phyloP scores from a whole-genome alignment of 2,329 filamentous ascomycete genomes.

The Clathrospora elynae region DNA sequence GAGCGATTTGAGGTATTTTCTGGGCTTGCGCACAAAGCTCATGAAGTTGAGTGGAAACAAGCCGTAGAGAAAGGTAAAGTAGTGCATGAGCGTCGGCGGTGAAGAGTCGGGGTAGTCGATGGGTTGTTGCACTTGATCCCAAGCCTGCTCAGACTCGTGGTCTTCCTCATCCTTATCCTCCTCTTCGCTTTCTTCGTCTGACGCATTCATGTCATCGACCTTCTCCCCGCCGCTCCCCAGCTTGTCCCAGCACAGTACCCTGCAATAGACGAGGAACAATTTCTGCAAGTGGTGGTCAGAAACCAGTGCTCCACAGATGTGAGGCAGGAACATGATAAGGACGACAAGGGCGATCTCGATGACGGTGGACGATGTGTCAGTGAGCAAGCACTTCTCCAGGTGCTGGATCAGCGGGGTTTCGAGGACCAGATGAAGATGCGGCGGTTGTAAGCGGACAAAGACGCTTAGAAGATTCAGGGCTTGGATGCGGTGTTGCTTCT shows the following conservation, averaged over 20 bases:
- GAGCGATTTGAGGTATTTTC: slow-evolving; percentile 75
- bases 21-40: slow-evolving; percentile 82
- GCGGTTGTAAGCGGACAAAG: slow-evolving; percentile 77
- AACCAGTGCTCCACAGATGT: slow-evolving; percentile 74
- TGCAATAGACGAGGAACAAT: slow-evolving; percentile 80
- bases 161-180: slow-evolving; percentile 50
- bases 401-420: slow-evolving; percentile 74
- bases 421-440: slow-evolving; percentile 74
- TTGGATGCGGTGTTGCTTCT: slow-evolving; percentile 66
- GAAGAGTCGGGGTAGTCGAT: slow-evolving; percentile 59
- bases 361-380: slow-evolving; percentile 76
- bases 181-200: slow-evolving; percentile 37
- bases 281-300: slow-evolving; percentile 66
- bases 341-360: slow-evolving; percentile 76
- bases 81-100: slow-evolving; percentile 71
- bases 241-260: slow-evolving; percentile 78
- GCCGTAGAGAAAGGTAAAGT: slow-evolving; percentile 82
- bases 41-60: slow-evolving; percentile 85
- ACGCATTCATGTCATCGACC: slow-evolving; percentile 7
- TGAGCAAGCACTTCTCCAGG: slow-evolving; percentile 74
- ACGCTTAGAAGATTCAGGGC: slow-evolving; percentile 70
- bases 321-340: slow-evolving; percentile 80
- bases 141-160: slow-evolving; percentile 49
- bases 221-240: slow-evolving; percentile 43
- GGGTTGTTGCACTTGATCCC: slow-evolving; percentile 68